Evolutionary conservation across 371 early-diverging fungal species (phyloP).

Genomic region (Mortierella sp.): DNA sequence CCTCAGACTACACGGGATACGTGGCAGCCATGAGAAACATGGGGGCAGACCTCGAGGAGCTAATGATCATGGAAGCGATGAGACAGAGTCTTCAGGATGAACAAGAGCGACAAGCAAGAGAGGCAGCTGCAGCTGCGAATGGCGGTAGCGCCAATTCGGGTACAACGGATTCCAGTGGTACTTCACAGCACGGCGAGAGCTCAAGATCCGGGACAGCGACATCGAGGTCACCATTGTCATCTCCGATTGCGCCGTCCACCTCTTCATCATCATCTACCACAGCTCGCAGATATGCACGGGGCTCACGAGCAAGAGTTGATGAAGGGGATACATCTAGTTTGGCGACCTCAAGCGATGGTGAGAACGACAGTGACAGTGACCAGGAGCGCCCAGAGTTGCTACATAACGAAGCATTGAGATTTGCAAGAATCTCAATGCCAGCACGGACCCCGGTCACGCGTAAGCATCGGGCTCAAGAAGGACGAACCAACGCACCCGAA

Average conservation of each 20-base stretch:
- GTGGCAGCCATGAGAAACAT: constrained; percentile 73
- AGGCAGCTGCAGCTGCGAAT: constrained; percentile 30
- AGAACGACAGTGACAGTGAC: constrained; percentile 24
- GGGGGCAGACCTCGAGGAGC: constrained; percentile 88
- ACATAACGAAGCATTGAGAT: constrained; percentile 38
- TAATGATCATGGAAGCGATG: constrained; percentile 94
- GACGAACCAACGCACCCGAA: constrained; percentile 15
- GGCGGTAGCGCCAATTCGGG: no score
- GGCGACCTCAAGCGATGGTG: constrained; percentile 5
- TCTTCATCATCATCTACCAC: constrained; percentile 7
- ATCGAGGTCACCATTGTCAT: constrained; percentile 11
- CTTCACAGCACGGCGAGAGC: not conserved
- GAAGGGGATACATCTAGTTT: constrained; percentile 4
- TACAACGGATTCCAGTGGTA: no score
- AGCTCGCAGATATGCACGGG: not conserved
- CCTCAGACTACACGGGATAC: constrained; percentile 68
- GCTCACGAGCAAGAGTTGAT: constrained; percentile 1
- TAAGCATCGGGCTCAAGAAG: constrained; percentile 33
- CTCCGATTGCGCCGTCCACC: constrained; percentile 1
- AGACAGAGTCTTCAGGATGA: constrained; percentile 76
- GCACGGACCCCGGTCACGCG: constrained; percentile 10
- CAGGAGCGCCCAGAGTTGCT: constrained; percentile 28
- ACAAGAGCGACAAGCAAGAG: constrained; percentile 56
- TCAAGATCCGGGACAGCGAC: no score
- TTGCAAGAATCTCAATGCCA: constrained; percentile 19